Evolutionary conservation across 2,329 filamentous ascomycete species (phyloP).

Genomic region (Lasiodiplodia sp.): DNA sequence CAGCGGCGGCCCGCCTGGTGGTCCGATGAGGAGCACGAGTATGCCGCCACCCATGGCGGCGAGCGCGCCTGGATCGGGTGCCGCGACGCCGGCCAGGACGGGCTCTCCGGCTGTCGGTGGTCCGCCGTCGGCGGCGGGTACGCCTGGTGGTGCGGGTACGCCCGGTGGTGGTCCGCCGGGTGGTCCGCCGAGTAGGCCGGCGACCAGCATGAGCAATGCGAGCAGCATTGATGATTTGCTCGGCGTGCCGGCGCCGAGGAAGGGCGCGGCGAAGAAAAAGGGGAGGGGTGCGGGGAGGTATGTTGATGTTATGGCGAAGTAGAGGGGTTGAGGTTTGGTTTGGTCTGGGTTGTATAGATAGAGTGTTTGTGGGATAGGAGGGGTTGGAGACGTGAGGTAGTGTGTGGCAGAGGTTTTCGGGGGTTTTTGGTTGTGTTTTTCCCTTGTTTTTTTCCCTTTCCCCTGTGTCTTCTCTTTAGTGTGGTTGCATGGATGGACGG

Average conservation of each 20-base stretch:
- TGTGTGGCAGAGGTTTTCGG: background rate
- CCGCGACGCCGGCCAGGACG: conserved; percentile 44
- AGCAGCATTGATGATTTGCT: conserved; percentile 94
- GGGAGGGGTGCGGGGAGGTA: conserved; percentile 83
- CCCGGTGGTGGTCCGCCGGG: conserved; percentile 34
- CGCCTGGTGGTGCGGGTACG: conserved; percentile 11
- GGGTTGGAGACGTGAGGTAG: background rate
- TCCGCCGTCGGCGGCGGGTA: conserved; percentile 15
- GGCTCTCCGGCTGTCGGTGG: conserved; percentile 41
- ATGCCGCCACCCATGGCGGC: conserved; percentile 45
- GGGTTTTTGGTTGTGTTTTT: background rate
- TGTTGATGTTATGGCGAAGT: conserved; percentile 87
- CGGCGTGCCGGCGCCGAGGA: conserved; percentile 74
- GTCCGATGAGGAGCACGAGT: conserved; percentile 37
- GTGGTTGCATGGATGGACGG: background rate
- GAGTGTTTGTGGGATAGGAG: background rate
- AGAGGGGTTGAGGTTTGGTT: background rate
- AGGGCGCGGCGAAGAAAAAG: conserved; percentile 66
- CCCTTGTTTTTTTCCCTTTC: background rate
- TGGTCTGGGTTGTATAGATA: background rate
- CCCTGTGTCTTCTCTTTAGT: background rate
- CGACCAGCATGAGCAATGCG: conserved; percentile 87
- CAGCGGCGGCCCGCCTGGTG: background rate
- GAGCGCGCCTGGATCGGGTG: conserved; percentile 36
- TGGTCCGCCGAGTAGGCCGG: conserved; percentile 57